Conservation (phyloP, 495 filamentous ascomycete genomes). For the Podospora pseudoanserina region DNA sequence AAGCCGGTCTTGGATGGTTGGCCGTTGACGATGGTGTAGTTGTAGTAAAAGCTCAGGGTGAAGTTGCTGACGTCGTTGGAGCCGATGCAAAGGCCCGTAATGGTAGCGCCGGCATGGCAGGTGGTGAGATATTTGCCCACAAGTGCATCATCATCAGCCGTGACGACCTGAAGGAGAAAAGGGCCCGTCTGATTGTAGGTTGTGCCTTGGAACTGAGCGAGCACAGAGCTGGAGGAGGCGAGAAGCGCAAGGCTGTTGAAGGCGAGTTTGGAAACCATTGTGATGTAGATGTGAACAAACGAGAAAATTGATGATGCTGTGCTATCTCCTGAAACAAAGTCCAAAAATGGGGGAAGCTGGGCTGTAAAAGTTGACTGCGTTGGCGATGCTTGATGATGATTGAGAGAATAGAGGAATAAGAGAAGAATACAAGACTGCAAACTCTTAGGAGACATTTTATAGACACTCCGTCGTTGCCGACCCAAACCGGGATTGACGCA, state of each 20-base stretch:
- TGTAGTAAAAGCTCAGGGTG: slow-evolving; percentile 24
- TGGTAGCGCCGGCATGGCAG: slow-evolving; percentile 56
- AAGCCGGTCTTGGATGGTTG: slow-evolving; percentile 29
- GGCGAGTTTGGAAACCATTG: slow-evolving; percentile 21
- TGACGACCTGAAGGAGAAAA: slow-evolving; percentile 39
- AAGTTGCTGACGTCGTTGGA: slow-evolving; percentile 8
- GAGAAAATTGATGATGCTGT: slow-evolving; percentile 10
- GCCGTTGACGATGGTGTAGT: slow-evolving; percentile 38
- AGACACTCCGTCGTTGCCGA: background rate
- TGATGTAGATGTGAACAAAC: slow-evolving; percentile 8
- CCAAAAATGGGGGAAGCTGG: slow-evolving; percentile 4
- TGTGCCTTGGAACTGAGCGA: slow-evolving; percentile 30
- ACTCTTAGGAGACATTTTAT: background rate
- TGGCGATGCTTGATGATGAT: slow-evolving; percentile 4
- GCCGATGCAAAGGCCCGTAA: slow-evolving; percentile 50
- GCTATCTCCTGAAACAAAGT: background rate
- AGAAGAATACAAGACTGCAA: background rate
- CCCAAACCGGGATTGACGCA: background rate
- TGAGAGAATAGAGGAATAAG: background rate
- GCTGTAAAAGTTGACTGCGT: slow-evolving; percentile 1
- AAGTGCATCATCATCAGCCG: slow-evolving; percentile 28
- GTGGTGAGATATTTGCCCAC: slow-evolving; percentile 40
- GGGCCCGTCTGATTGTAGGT: slow-evolving; percentile 34
- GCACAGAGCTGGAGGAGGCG: slow-evolving; percentile 27
- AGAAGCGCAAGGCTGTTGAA: slow-evolving; percentile 15